Base-by-base conservation (phyloP, 1,284 basidiomycete species). In the Retiboletus fuscus region DNA sequence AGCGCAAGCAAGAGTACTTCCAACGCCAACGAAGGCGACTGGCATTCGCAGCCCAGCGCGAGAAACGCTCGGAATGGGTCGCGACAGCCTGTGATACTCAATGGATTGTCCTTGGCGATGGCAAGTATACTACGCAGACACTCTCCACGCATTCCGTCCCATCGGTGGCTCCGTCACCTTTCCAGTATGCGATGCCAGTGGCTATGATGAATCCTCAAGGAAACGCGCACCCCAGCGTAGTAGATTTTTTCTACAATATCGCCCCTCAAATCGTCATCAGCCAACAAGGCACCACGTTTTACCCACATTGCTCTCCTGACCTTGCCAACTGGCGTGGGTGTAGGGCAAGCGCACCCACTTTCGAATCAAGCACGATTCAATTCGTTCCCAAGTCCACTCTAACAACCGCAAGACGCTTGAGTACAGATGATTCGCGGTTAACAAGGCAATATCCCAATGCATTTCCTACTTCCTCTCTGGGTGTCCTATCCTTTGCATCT, bases 401-500 rank as follows among this genome's bases (percentile, higher is more conserved):
- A 4, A 80, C 82, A n/a, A 74, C 80, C 16, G 82, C 83, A 51
- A 82, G 83, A 39, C 79, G 74, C 20, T 57, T 75, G 49, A 58
- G 70, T 28, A 60, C 66, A 22, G 70, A 76, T 7, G 72, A 71
- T 26, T 70, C 76, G 15, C 73, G 66, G 22, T 72, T 77, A 41
- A 74, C 68, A 39, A 79, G 64, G 34, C 72, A 69, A 44, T 61
- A 66, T 60, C 71, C 75, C 12, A 74, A 75, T 62, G 66, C 76
- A 15, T 71, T 76, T 30, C 78, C 78, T 39, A 76, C 69, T n/a
- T 80, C 81, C 12, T 76, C 76, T 16, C 75, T 88, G 43, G 87
- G 87, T 49, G 80, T 89, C 20, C 78, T 88, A 10, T 87, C 86
- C 44, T 86, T 84, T 74, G 84, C 86, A 5, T 87, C 86, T 34